Conservation (phyloP, 129 eudicot genomes). For the Flaveria trinervia region DNA sequence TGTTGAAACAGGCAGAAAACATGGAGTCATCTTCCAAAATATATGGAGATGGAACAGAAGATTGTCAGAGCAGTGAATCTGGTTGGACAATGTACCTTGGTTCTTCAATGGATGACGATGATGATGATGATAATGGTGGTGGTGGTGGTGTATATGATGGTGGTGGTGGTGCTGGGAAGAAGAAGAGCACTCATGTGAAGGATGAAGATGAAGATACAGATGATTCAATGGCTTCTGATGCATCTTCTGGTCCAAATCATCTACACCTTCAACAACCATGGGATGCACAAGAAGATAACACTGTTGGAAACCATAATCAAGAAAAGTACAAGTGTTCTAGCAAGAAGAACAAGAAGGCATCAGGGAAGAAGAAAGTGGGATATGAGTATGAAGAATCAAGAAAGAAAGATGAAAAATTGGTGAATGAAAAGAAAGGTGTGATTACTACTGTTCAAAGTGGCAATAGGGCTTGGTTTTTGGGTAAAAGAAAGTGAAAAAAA, state of each 20-base stretch:
- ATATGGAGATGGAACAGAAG: conserved; percentile 48
- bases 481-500: conserved; percentile 38
- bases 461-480: conserved; percentile 44
- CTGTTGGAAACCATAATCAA: background rate
- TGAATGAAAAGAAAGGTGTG: conserved; percentile 32
- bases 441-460: conserved; percentile 48
- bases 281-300: conserved; percentile 25
- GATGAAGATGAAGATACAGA: conserved; percentile 54
- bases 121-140: conserved; percentile 3
- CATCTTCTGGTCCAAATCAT: conserved; percentile 72
- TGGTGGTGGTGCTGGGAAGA: conserved; percentile 8
- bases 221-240: conserved; percentile 94
- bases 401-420: conserved; percentile 32
- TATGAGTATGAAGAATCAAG: conserved; percentile 24
- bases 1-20: conserved; percentile 32
- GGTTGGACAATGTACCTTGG: conserved; percentile 71
- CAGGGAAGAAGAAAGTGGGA: conserved; percentile 38
- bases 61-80: conserved; percentile 62
- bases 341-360: conserved; percentile 40
- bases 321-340: conserved; percentile 21
- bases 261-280: conserved; percentile 39
- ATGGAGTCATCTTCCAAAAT: conserved; percentile 57
- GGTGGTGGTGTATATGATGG: conserved; percentile 22
- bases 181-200: conserved; percentile 15
- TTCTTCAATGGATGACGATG: conserved; percentile 46